Evolutionary conservation across 352 stramenopile species (phyloP), one percentile per base, ranked within the genome.

Genomic region (Phytophthora tubulina): DNA sequence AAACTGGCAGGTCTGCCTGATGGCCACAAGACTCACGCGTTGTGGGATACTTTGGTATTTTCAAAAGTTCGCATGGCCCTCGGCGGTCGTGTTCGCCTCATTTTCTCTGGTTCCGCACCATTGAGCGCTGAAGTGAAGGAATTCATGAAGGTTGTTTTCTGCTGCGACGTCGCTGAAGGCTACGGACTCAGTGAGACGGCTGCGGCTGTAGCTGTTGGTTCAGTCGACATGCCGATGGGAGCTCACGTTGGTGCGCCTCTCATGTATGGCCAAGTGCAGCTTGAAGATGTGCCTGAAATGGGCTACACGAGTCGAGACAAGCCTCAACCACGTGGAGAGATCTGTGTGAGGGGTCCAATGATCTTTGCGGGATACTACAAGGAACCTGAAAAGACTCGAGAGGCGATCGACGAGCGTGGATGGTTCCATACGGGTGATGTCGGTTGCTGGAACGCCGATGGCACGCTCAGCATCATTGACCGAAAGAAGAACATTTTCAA

Each of bases 401-500:
- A 97, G 70, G 93, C 87, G 0, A 87, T 99, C 32, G 93, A 98
- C 63, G 77, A 73, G 11, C 90, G 91, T 38, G 95, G 95, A 17
- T 99, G 91, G 89, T 98, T 99, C 70, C 94, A 99, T 76, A 99
- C 96, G 1, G 97, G 97, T 39, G 97, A 99, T 67, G 83, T 99
- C 42, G 97, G 94, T 31, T 81, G 83, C 6, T 97, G 98, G 75
- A 98, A 99, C 67, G 82, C 87, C 6, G 83, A 98, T 63, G 91
- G 92, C 44, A 94, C 84, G 54, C 73, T 98, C 36, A 85, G 83
- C 58, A 97, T 98, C 62, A 88, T 95, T 32, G 88, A 94, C 66
- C 82, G 88, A 42, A 94, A 93, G 84, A 95, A 97, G 72, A 97
- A 97, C 81, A 93, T 97, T 72, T 97, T 97, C 82, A 97, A 97